Conservation (phyloP, 2,329 filamentous ascomycete species). For the Akanthomyces lecanii region DNA sequence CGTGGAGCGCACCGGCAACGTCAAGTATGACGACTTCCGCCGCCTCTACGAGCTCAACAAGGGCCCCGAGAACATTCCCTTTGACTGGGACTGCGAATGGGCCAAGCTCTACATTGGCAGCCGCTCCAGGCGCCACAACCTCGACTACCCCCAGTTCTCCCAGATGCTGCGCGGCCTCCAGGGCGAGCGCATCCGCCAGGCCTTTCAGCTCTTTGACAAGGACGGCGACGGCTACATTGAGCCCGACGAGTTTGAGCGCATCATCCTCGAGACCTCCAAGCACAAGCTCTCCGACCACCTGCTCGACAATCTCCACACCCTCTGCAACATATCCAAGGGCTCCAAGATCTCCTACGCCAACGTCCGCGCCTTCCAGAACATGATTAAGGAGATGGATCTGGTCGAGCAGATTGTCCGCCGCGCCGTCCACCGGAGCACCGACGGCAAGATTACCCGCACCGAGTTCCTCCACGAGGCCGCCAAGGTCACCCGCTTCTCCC, state of each 20-base stretch:
- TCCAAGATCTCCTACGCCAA: slow-evolving; percentile 98
- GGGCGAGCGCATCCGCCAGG: slow-evolving; percentile 92
- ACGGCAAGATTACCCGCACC: slow-evolving; percentile 88
- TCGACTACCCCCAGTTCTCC: slow-evolving; percentile 95
- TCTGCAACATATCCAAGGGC: slow-evolving; percentile 89
- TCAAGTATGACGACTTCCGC: slow-evolving; percentile 88
- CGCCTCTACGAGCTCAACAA: slow-evolving; percentile 84
- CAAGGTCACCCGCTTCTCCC: slow-evolving; percentile 84
- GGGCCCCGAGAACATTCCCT: slow-evolving; percentile 77
- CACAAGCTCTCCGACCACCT: slow-evolving; percentile 98
- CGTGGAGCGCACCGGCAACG: slow-evolving; percentile 72
- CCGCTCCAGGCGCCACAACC: slow-evolving; percentile 79
- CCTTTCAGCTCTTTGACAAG: slow-evolving; percentile 87
- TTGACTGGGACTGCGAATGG: slow-evolving; percentile 98
- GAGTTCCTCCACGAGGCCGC: slow-evolving; percentile 95
- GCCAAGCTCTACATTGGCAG: slow-evolving; percentile 88
- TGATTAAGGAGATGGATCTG: slow-evolving; percentile 96
- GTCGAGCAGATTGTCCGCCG: slow-evolving; percentile 90
- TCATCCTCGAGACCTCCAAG: slow-evolving; percentile 85
- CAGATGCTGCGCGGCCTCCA: slow-evolving; percentile 97
- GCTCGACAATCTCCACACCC: slow-evolving; percentile 80
- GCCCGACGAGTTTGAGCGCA: slow-evolving; percentile 92
- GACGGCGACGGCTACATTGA: slow-evolving; percentile 93
- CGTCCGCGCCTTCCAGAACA: slow-evolving; percentile 95
- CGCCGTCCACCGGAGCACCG: slow-evolving; percentile 74